Conservation (phyloP, 1,284 basidiomycete genomes). For the Termitomyces sp. region DNA sequence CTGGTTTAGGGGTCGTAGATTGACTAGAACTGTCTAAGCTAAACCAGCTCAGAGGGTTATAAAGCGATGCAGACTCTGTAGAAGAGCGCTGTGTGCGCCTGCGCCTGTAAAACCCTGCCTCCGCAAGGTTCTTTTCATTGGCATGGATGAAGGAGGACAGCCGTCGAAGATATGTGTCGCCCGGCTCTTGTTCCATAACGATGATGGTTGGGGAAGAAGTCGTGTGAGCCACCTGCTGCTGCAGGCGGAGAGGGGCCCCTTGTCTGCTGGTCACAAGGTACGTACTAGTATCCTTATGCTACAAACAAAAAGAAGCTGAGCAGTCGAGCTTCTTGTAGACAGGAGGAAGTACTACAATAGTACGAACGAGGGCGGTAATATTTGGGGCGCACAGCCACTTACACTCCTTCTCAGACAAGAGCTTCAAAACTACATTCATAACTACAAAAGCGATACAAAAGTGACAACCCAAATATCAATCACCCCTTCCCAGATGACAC, state of each 20-base stretch:
- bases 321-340: neutral
- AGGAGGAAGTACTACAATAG: neutral
- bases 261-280: constrained; percentile 10
- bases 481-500: constrained; percentile 1
- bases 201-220: constrained; percentile 5
- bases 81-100: constrained; percentile 37
- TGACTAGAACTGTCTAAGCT: constrained; percentile 31
- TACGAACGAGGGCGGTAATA: neutral
- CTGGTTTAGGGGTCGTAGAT: constrained; percentile 41
- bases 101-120: constrained; percentile 47
- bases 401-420: neutral
- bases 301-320: neutral
- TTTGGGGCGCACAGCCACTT: constrained; percentile 4
- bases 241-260: constrained; percentile 13
- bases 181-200: constrained; percentile 58
- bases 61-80: constrained; percentile 35
- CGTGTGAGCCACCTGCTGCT: constrained; percentile 6
- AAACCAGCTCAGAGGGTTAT: constrained; percentile 67
- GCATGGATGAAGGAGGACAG: constrained; percentile 63
- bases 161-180: constrained; percentile 70
- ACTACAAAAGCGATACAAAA: neutral
- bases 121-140: constrained; percentile 68
- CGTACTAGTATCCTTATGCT: constrained; percentile 4
- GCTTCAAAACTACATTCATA: neutral
- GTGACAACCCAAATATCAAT: neutral